Evolutionary conservation across 2,329 filamentous ascomycete genomes (phyloP).

Genomic region (Pestalotiopsis sp.): DNA sequence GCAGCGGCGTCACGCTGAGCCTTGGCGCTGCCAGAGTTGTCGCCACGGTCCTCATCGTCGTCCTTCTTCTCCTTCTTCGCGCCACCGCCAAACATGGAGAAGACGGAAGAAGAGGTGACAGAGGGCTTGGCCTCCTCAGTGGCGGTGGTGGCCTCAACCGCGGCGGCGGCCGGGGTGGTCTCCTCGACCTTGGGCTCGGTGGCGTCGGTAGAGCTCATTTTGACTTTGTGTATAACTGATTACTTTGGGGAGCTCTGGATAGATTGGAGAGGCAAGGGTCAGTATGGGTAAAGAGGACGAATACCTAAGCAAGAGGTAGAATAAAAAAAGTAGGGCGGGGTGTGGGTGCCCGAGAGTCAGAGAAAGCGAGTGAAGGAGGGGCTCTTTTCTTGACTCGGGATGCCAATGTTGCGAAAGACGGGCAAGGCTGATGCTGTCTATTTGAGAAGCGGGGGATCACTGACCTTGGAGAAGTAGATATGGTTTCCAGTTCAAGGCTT

Average conservation of each 20-base stretch:
- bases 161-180: constrained; percentile 31
- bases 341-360: neutral
- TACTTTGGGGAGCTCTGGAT: neutral
- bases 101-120: constrained; percentile 68
- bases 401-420: neutral
- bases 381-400: neutral
- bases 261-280: neutral
- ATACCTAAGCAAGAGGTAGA: neutral
- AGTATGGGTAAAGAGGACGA: neutral
- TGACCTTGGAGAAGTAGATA: neutral
- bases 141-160: constrained; percentile 32
- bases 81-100: constrained; percentile 98
- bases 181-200: constrained; percentile 57
- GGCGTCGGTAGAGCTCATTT: constrained; percentile 50
- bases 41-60: constrained; percentile 76
- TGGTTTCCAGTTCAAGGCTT: neutral
- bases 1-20: constrained; percentile 66
- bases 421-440: neutral
- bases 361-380: neutral
- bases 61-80: constrained; percentile 96
- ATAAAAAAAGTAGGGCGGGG: neutral
- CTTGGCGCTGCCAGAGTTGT: constrained; percentile 87
- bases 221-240: constrained; percentile 21
- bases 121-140: constrained; percentile 38
- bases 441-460: neutral